Evolutionary conservation across 768 basidiomycete species (phyloP).

Genomic region (Rhizopogon vinicolor): DNA sequence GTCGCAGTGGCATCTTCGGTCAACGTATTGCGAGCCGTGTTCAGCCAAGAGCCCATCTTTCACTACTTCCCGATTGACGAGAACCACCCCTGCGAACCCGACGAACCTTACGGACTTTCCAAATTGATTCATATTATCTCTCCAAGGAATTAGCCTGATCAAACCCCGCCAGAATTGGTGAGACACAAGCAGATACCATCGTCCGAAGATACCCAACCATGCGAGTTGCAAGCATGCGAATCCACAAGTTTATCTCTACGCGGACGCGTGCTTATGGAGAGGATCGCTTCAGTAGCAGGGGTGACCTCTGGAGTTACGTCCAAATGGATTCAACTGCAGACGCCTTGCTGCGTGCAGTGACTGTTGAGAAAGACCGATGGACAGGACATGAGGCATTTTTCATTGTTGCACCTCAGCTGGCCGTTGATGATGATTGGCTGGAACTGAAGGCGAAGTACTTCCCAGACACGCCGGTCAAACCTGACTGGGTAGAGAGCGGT

Average conservation of each 20-base stretch:
- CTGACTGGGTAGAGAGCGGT: constrained; percentile 37
- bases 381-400: constrained; percentile 66
- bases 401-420: constrained; percentile 55
- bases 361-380: constrained; percentile 40
- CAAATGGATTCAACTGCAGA: constrained; percentile 60
- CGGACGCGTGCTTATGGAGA: constrained; percentile 24
- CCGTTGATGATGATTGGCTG: constrained; percentile 38
- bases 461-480: constrained; percentile 48
- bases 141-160: background rate
- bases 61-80: constrained; percentile 69
- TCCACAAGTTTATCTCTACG: constrained; percentile 49
- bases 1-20: constrained; percentile 64
- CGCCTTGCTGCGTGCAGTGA: constrained; percentile 59
- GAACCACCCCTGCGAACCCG: constrained; percentile 53
- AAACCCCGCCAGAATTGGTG: constrained; percentile 43
- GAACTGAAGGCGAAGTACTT: constrained; percentile 45
- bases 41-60: constrained; percentile 37
- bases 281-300: constrained; percentile 27
- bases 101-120: constrained; percentile 69
- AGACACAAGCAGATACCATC: constrained; percentile 65
- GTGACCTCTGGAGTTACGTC: constrained; percentile 68
- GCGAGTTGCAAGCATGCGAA: constrained; percentile 65
- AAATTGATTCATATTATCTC: constrained; percentile 29
- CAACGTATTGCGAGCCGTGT: constrained; percentile 54
- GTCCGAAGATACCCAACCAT: constrained; percentile 55